Percentiles rank a stretch among this genome's conserved stretches.
These are phyloP conservation scores for Beta vulgaris DNA, from an alignment of 148 eudicot genomes.

Conservation along the genomic window DNA sequence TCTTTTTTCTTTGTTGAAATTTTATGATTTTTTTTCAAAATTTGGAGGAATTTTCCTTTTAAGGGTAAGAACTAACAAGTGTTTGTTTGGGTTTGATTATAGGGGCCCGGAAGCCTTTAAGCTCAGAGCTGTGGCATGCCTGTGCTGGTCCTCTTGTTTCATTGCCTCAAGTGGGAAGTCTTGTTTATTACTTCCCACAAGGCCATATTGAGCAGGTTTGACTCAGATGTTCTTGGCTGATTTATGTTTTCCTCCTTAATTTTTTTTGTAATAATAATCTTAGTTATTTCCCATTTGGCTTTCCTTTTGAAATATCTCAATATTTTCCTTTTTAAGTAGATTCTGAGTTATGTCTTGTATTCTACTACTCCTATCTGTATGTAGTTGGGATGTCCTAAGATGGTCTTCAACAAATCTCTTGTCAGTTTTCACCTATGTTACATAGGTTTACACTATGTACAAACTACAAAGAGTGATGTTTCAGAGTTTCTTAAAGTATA, in stretches of 20 bases:
- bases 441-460: no score
- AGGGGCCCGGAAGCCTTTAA: constrained; percentile 58
- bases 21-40: background rate
- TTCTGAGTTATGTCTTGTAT: constrained; percentile 9
- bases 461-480: background rate
- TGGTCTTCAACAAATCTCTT: background rate
- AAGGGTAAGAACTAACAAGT: background rate
- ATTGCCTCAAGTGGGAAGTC: constrained; percentile 92
- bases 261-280: background rate
- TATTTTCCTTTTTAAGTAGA: constrained; percentile 21
- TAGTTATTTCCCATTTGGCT: background rate
- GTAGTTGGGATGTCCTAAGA: background rate
- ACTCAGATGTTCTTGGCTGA: background rate
- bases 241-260: background rate
- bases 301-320: constrained; percentile 3
- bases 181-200: constrained; percentile 94
- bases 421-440: no score
- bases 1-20: background rate
- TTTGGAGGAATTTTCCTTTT: background rate
- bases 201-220: constrained; percentile 97
- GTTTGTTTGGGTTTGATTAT: constrained; percentile 10
- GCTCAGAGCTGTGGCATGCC: constrained; percentile 94
- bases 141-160: constrained; percentile 94
- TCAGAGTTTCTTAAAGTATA: background rate
- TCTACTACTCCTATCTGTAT: constrained; percentile 4